Base-by-base conservation (phyloP, 2,329 filamentous ascomycete genomes). In the Pseudomassariella vexata region DNA sequence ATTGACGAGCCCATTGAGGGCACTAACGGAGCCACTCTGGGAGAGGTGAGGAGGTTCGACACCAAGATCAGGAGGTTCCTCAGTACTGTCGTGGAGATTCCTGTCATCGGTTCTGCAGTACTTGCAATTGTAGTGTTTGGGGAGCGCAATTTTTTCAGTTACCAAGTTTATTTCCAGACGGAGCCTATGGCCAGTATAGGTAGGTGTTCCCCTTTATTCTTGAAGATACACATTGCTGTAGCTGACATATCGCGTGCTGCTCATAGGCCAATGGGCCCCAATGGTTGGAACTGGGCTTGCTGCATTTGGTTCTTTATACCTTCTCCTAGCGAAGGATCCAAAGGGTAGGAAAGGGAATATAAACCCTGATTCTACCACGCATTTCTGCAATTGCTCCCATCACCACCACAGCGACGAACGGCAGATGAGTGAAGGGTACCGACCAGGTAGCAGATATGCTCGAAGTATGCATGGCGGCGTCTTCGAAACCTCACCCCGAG, bases 141-240 rank as follows among this genome's bases (percentile, higher is more conserved):
- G 1, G 79, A 83, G 52, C 61, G 63, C 19, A 83, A 84, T 42
- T 76, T 83, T 41, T 82, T 66, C 42, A 81, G 73, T 28, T 14
- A 34, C 0, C 73, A 70, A 34, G 60, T 83, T 4, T 44, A 40
- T 0, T 79, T 73, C 37, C 65, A 79, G 38, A 81, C 73, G 0
- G 79, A 84, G 38, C 75, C 76, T 0, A 73, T 82, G 32, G 60
- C 61, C 5, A 78, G 70, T 39, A 64, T 82, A 29, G 76, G 75
- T 76, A 54, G 42, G 65, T 55, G 5, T 11, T 11, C 4, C 7
- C 20, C 21, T 10, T 14, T 6, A 14, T 23, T 10, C 10, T 32
- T 5, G 24, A 15, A 9, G 10, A 22, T 11, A n/a, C 31, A n/a
- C 7, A 23, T 20, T 5, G 8, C 6, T 4, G 12, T 34, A 10